Evolutionary conservation across 1,284 basidiomycete species (phyloP).

Genomic region (Peniophora sp.): DNA sequence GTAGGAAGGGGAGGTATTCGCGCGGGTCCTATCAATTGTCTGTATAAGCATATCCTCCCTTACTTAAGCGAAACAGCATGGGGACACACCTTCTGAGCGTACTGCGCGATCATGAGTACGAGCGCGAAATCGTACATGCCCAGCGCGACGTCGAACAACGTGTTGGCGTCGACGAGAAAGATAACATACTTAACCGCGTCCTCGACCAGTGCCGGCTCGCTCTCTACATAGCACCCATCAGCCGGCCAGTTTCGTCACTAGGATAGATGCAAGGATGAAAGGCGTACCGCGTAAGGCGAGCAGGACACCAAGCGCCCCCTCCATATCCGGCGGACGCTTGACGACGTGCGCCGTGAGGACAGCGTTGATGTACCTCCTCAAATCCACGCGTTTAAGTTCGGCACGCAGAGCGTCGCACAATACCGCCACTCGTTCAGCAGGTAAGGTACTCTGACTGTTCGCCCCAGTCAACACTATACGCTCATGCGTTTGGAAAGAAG

Average conservation of each 20-base stretch:
- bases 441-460: conserved; percentile 43
- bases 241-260: neutral
- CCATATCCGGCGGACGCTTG: conserved; percentile 88
- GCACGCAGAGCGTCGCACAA: conserved; percentile 77
- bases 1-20: conserved; percentile 95
- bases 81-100: conserved; percentile 82
- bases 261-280: neutral
- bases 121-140: conserved; percentile 99
- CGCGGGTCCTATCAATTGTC: conserved; percentile 74
- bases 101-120: conserved; percentile 93
- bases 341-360: conserved; percentile 92
- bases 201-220: conserved; percentile 74
- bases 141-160: conserved; percentile 88
- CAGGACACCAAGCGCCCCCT: conserved; percentile 76
- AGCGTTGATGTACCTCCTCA: conserved; percentile 81
- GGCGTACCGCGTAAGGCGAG: conserved; percentile 65
- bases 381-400: conserved; percentile 66
- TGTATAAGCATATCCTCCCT: neutral
- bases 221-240: conserved; percentile 35
- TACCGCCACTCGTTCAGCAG: conserved; percentile 52
- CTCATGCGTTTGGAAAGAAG: neutral
- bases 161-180: conserved; percentile 92
- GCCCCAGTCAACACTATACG: no score
- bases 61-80: neutral
- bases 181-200: conserved; percentile 98